A percentile compares a stretch with the other conserved stretches of the same genome.
Evolutionary conservation across 441 rosid species (phyloP).

Genomic region (Erysimum pusillum): DNA sequence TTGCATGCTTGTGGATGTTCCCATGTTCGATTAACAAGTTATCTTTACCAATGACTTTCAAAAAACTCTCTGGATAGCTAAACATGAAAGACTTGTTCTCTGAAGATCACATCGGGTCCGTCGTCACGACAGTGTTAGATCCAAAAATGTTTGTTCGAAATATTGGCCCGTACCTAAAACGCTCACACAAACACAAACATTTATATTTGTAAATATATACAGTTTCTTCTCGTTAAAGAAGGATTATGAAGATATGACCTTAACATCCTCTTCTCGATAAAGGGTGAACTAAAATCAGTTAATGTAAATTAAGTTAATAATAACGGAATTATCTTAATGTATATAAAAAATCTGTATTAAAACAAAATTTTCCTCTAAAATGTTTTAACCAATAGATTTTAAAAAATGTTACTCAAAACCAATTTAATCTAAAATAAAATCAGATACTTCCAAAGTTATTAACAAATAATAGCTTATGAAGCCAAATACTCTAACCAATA

Average conservation of each 20-base stretch:
- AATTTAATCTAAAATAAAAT: no score
- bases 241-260: conserved; percentile 34
- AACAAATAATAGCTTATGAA: no score
- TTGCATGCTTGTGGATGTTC: conserved; percentile 5
- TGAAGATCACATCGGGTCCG: conserved; percentile 46
- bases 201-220: background rate
- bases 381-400: no score
- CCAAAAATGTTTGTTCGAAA: conserved; percentile 55
- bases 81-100: conserved; percentile 4
- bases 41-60: conserved; percentile 3
- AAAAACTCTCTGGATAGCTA: background rate
- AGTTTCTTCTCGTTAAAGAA: background rate
- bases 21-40: background rate
- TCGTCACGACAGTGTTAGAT: conserved; percentile 42
- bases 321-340: no score
- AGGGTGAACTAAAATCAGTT: conserved; percentile 24
- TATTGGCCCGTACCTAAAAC: conserved; percentile 56
- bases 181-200: background rate
- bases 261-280: conserved; percentile 46
- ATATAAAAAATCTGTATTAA: no score
- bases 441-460: no score
- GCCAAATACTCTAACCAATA: no score
- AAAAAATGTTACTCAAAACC: no score
- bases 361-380: no score
- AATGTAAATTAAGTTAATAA: no score